Conservation (phyloP, 202 grass and related monocot species). For the Tripidium arundinaceum region DNA sequence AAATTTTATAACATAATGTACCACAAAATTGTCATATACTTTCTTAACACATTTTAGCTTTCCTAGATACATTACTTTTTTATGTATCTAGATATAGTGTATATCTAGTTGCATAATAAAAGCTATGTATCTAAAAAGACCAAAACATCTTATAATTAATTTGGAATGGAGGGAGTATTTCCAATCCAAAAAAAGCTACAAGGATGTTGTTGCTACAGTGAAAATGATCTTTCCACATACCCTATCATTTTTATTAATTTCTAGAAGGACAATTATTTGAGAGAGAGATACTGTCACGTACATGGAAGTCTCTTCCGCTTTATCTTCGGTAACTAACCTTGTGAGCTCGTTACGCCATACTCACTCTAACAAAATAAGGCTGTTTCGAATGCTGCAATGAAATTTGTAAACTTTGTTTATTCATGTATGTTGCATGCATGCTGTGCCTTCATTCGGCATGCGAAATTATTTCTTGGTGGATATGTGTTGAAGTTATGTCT, state of each 20-base stretch:
- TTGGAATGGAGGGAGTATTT: background rate
- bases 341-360: background rate
- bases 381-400: background rate
- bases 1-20: background rate
- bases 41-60: too few species aligned
- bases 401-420: background rate
- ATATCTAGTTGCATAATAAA: too few species aligned
- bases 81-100: too few species aligned
- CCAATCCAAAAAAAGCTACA: background rate
- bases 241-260: background rate
- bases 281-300: background rate
- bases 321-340: background rate
- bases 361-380: background rate
- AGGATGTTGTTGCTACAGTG: background rate
- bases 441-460: background rate
- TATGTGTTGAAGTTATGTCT: background rate
- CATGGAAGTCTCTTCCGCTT: background rate
- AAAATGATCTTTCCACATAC: background rate
- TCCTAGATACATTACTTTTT: too few species aligned
- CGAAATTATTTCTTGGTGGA: background rate
- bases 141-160: background rate
- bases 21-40: background rate
- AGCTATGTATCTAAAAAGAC: too few species aligned
- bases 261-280: background rate
- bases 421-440: background rate